Evolutionary conservation across 2,329 filamentous ascomycete genomes (phyloP).

Genomic region (Fusarium dimerum): DNA sequence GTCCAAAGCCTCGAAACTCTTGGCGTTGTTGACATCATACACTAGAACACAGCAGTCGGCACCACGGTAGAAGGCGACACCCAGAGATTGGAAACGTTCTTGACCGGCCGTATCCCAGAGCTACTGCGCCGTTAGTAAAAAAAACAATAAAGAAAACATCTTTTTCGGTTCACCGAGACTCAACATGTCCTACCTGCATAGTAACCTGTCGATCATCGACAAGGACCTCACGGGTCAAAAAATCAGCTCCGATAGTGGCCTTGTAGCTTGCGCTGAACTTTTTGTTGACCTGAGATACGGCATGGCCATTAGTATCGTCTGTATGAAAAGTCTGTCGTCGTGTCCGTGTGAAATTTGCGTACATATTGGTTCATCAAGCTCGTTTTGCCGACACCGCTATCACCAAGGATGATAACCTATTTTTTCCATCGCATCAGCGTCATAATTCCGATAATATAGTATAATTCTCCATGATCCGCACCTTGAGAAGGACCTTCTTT

Average conservation of each 20-base stretch:
- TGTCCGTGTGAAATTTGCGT: conserved; percentile 40
- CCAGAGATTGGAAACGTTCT: conserved; percentile 95
- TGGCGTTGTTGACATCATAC: conserved; percentile 98
- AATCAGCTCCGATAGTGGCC: conserved; percentile 97
- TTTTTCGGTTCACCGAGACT: conserved; percentile 8
- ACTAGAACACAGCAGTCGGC: conserved; percentile 98
- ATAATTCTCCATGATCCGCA: conserved; percentile 38
- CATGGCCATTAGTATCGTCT: conserved; percentile 11
- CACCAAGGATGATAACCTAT: conserved; percentile 97
- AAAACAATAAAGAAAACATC: not conserved
- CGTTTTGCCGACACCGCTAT: conserved; percentile 98
- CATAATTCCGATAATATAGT: not conserved
- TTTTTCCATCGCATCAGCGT: conserved; percentile 18
- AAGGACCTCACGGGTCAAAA: conserved; percentile 95
- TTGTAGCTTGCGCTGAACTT: conserved; percentile 99
- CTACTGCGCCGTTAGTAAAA: conserved; percentile 45
- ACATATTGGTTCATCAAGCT: conserved; percentile 99
- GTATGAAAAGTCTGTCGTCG: not conserved
- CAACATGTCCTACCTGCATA: conserved; percentile 72
- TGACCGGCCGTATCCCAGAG: conserved; percentile 98
- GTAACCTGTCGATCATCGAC: conserved; percentile 97
- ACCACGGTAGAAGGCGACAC: conserved; percentile 95
- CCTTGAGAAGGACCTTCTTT: conserved; percentile 92
- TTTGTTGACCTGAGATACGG: conserved; percentile 85
- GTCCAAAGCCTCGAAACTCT: conserved; percentile 97